Conservation (phyloP, 805 yeast genomes). For the Cyberlindnera euphorbiiphila region DNA sequence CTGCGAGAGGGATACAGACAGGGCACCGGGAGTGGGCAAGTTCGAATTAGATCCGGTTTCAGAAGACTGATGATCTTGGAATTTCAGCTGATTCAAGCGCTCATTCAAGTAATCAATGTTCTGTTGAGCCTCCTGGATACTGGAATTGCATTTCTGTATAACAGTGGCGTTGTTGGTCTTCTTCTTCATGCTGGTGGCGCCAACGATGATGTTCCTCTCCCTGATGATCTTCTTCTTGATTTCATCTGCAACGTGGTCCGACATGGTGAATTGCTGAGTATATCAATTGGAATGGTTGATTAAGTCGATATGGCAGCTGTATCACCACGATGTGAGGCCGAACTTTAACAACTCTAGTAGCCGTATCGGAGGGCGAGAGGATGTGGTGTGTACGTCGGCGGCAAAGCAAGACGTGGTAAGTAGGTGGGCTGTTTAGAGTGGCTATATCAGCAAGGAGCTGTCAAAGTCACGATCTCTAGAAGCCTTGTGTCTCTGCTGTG, state of each 20-base stretch:
- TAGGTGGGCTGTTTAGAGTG: too few relatives aligned
- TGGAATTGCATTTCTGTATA: slow-evolving; percentile 85
- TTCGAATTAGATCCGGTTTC: slow-evolving; percentile 7
- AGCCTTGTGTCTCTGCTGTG: background rate
- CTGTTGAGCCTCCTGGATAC: slow-evolving; percentile 85
- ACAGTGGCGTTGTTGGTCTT: slow-evolving; percentile 77
- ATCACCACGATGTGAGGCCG: too few relatives aligned
- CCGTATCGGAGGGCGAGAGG: too few relatives aligned
- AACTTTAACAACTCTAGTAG: too few relatives aligned
- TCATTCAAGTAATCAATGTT: slow-evolving; percentile 86
- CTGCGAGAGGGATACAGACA: background rate
- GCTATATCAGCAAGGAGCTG: too few relatives aligned
- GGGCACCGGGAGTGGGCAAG: slow-evolving; percentile 7
- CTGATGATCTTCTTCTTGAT: slow-evolving; percentile 83
- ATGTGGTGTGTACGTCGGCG: too few relatives aligned
- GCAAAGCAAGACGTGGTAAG: too few relatives aligned
- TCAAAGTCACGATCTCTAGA: background rate
- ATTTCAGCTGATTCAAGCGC: slow-evolving; percentile 56
- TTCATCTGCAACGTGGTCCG: slow-evolving; percentile 51
- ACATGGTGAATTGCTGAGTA: slow-evolving; percentile 17
- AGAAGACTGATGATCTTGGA: slow-evolving; percentile 18
- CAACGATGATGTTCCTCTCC: slow-evolving; percentile 82
- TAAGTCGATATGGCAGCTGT: background rate
- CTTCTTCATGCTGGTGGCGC: slow-evolving; percentile 77
- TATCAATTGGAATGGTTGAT: background rate